Conservation (phyloP, 257 asterid species). For the Ehretia macrophylla region DNA sequence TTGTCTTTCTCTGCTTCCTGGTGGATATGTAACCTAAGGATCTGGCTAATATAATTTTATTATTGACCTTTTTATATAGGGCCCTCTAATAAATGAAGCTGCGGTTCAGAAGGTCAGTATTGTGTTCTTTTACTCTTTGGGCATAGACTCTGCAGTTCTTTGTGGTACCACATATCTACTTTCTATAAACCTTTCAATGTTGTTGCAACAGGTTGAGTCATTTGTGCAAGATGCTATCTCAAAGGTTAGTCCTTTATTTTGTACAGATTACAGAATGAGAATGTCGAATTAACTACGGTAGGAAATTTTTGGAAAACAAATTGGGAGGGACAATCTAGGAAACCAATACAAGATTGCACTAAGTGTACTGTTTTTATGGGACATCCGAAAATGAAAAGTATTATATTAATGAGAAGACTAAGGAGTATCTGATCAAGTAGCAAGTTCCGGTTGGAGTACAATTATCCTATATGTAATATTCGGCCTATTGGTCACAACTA, state of each 20-base stretch:
- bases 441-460: too few species aligned
- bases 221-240: slow-evolving; percentile 81
- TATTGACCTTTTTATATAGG: slow-evolving; percentile 31
- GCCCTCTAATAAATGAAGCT: slow-evolving; percentile 91
- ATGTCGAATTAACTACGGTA: too few species aligned
- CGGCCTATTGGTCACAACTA: too few species aligned
- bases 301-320: too few species aligned
- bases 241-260: slow-evolving; percentile 52
- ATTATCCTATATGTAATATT: too few species aligned
- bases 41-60: too few species aligned
- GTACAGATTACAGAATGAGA: background rate
- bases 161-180: background rate
- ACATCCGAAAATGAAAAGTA: too few species aligned
- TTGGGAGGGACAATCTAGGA: too few species aligned
- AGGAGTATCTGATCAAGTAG: too few species aligned
- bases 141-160: background rate
- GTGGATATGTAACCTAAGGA: slow-evolving; percentile 15
- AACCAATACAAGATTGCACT: too few species aligned
- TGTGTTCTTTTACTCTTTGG: background rate
- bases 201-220: slow-evolving; percentile 66
- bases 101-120: slow-evolving; percentile 71
- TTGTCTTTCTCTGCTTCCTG: slow-evolving; percentile 20
- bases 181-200: slow-evolving; percentile 12
- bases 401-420: too few species aligned
- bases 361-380: too few species aligned